Percentiles rank a stretch among this genome's conserved stretches.
Evolutionary conservation across 148 eudicot genomes (phyloP).

Genomic region (Bassia scoparia): DNA sequence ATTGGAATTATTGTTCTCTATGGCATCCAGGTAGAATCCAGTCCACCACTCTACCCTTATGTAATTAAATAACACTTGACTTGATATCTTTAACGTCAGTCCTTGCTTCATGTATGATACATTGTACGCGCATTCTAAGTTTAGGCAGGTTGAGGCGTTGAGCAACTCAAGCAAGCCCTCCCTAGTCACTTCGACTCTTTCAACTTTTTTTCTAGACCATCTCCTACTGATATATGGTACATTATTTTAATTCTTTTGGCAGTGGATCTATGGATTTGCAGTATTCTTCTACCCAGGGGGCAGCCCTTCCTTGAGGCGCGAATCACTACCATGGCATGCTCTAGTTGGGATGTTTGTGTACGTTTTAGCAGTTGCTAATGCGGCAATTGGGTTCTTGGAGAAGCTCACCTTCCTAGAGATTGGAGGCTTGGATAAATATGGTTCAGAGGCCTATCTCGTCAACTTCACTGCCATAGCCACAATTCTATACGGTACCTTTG

Average conservation of each 20-base stretch:
- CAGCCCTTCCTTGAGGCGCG: conserved; percentile 41
- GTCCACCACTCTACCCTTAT: background rate
- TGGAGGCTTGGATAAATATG: conserved; percentile 59
- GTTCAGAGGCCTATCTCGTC: conserved; percentile 78
- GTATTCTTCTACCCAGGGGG: conserved; percentile 87
- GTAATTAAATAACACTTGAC: background rate
- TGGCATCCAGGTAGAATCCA: conserved; percentile 64
- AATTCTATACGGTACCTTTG: conserved; percentile 55
- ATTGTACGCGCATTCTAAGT: no score
- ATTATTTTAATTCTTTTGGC: conserved; percentile 24
- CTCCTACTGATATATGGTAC: background rate
- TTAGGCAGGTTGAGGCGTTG: no score
- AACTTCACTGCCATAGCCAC: conserved; percentile 85
- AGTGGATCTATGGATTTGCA: conserved; percentile 83
- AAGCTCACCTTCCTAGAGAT: conserved; percentile 81
- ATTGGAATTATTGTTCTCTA: conserved; percentile 70
- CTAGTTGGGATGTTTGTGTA: conserved; percentile 67
- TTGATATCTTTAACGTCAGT: no score
- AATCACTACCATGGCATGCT: conserved; percentile 80
- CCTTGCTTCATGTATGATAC: no score
- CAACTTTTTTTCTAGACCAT: no score
- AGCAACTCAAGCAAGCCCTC: no score
- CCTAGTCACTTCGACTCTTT: no score
- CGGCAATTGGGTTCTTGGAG: conserved; percentile 43
- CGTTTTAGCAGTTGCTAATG: conserved; percentile 60